These are phyloP conservation scores for Tylopilus sp. DNA, from an alignment of 1,284 basidiomycete genomes.

Conservation along the genomic window DNA sequence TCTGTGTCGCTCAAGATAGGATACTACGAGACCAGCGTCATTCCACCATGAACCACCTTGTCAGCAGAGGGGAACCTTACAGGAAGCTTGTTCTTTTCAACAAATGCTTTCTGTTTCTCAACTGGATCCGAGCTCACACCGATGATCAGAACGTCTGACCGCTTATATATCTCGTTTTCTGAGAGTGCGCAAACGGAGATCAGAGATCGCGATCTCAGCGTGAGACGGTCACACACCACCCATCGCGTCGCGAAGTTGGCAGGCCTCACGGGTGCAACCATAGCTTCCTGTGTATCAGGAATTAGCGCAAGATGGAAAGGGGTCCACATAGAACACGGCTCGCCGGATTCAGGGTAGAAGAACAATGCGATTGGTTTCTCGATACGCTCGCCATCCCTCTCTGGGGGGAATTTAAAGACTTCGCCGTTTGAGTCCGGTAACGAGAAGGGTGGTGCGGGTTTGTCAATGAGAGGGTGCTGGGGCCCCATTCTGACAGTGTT, in stretches of 20 bases:
- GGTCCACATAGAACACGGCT: not conserved
- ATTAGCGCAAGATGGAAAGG: conserved; percentile 1
- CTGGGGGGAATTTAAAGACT: conserved; percentile 47
- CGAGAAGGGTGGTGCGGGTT: conserved; percentile 50
- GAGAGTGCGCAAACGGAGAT: not conserved
- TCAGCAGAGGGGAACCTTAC: conserved; percentile 35
- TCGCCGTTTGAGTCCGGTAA: conserved; percentile 49
- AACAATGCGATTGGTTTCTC: conserved; percentile 61
- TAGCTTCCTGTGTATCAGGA: conserved; percentile 48
- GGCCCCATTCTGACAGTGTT: conserved; percentile 33
- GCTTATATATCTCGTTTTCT: conserved; percentile 68
- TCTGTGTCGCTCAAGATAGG: conserved; percentile 70
- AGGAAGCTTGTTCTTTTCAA: conserved; percentile 65
- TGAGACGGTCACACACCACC: conserved; percentile 42
- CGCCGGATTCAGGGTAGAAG: conserved; percentile 69
- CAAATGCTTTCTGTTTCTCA: conserved; percentile 68
- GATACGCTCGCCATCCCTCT: conserved; percentile 39
- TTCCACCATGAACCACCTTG: not conserved
- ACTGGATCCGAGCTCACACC: conserved; percentile 71
- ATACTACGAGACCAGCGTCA: conserved; percentile 42
- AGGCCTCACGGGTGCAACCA: conserved; percentile 77
- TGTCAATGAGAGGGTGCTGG: conserved; percentile 39
- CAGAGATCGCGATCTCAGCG: not conserved
- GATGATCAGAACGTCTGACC: conserved; percentile 59
- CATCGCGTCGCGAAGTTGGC: conserved; percentile 73